phyloP scores from a whole-genome alignment of 306 rosid genomes.

The Quercus engelmannii region DNA sequence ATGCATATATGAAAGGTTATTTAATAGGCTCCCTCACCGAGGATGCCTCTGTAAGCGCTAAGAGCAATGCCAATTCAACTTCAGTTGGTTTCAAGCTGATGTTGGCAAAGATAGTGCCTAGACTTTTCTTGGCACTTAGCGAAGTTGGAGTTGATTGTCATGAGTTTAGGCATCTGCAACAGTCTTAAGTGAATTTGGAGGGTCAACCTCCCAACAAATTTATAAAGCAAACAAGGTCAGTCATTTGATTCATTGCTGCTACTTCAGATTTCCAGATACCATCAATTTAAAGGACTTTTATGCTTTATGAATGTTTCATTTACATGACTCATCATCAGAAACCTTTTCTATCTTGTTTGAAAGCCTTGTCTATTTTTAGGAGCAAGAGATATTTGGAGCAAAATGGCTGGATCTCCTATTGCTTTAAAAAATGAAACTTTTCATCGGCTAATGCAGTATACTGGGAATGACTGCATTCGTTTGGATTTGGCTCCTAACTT shows the following conservation, averaged over 20 bases:
- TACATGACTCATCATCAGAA: slow-evolving; percentile 10
- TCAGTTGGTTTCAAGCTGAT: slow-evolving; percentile 95
- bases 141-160: slow-evolving; percentile 81
- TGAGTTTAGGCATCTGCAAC: slow-evolving; percentile 78
- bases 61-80: slow-evolving; percentile 62
- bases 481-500: slow-evolving; percentile 9
- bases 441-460: slow-evolving; percentile 22
- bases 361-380: slow-evolving; percentile 29
- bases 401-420: slow-evolving; percentile 26
- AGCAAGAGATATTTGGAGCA: slow-evolving; percentile 25
- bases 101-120: slow-evolving; percentile 83
- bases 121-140: slow-evolving; percentile 61
- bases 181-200: slow-evolving; percentile 29
- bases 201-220: slow-evolving; percentile 15
- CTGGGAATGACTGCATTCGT: slow-evolving; percentile 26
- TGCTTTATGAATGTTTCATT: slow-evolving; percentile 15
- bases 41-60: slow-evolving; percentile 62
- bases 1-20: slow-evolving; percentile 87
- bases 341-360: slow-evolving; percentile 18
- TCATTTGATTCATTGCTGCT: neutral
- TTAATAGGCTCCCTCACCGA: slow-evolving; percentile 74
- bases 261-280: slow-evolving; percentile 18
- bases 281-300: slow-evolving; percentile 29
- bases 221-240: slow-evolving; percentile 29
- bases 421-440: slow-evolving; percentile 17